Conservation (phyloP, 257 asterid genomes). For the Ehretia macrophylla region DNA sequence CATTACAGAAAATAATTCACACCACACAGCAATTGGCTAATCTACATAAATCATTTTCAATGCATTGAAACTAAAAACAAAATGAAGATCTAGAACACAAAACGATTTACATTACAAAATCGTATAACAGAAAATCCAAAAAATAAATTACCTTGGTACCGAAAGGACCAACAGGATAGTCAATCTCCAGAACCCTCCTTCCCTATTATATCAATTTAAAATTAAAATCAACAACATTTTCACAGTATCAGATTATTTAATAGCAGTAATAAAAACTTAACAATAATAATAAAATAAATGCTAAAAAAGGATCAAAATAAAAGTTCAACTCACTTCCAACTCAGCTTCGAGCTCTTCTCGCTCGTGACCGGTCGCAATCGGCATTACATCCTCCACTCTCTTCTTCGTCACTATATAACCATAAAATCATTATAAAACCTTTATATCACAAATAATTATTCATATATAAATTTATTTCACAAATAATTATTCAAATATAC, state of each 20-base stretch:
- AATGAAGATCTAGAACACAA: not conserved
- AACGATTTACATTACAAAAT: not conserved
- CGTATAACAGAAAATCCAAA: not conserved
- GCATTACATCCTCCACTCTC: constrained; percentile 79
- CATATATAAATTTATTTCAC: not conserved
- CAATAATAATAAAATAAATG: not conserved
- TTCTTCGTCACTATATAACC: constrained; percentile 29
- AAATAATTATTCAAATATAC: constrained; percentile 1
- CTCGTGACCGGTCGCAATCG: constrained; percentile 97
- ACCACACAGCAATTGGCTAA: not conserved
- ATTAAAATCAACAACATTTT: constrained; percentile 2
- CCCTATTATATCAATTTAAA: constrained; percentile 38
- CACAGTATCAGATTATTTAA: not conserved
- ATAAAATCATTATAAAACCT: not conserved
- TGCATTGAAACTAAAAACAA: too few species aligned
- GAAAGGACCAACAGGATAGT: constrained; percentile 80
- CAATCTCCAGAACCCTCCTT: constrained; percentile 49
- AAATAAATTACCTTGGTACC: constrained; percentile 80
- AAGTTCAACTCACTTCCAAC: constrained; percentile 50
- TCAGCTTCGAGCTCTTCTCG: constrained; percentile 92
- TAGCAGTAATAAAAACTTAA: not conserved
- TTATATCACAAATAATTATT: too few species aligned
- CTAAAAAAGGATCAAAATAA: constrained; percentile 4
- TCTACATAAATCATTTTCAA: not conserved
- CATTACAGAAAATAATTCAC: too few species aligned